These are phyloP conservation scores for Trametes polyzona DNA, from an alignment of 1,284 basidiomycete species.

Conservation along the genomic window DNA sequence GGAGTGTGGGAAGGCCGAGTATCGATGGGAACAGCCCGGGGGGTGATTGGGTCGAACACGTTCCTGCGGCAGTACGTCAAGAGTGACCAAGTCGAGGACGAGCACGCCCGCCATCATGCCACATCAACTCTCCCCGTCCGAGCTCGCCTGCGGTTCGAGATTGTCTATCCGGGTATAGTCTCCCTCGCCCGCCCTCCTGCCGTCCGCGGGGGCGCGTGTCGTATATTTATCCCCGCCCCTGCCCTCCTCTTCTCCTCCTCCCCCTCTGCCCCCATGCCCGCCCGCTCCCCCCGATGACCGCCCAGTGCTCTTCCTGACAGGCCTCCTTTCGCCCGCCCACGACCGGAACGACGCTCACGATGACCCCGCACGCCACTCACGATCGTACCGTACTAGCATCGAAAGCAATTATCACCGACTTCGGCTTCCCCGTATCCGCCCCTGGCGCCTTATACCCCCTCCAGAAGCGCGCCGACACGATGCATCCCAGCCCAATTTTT, in stretches of 20 bases:
- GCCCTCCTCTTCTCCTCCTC: slow-evolving; percentile 4
- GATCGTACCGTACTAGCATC: slow-evolving; percentile 23
- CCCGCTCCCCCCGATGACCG: slow-evolving; percentile 10
- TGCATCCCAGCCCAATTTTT: slow-evolving; percentile 21
- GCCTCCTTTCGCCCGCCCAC: neutral
- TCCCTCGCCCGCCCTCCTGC: neutral
- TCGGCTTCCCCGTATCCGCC: slow-evolving; percentile 20
- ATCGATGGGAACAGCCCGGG: slow-evolving; percentile 24
- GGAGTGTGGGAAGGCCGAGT: neutral
- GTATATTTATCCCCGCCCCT: slow-evolving; percentile 15
- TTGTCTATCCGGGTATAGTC: slow-evolving; percentile 23
- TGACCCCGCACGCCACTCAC: slow-evolving; percentile 24
- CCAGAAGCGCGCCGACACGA: slow-evolving; percentile 12
- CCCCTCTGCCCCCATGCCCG: slow-evolving; percentile 11
- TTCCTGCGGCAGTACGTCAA: slow-evolving; percentile 25
- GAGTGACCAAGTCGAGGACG: slow-evolving; percentile 3
- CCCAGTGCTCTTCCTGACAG: neutral
- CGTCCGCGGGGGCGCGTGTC: no score
- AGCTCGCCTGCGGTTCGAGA: slow-evolving; percentile 1
- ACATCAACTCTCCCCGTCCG: neutral
- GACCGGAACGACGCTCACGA: slow-evolving; percentile 25
- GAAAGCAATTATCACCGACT: slow-evolving; percentile 21
- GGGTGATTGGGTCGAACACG: slow-evolving; percentile 17
- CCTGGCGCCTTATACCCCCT: slow-evolving; percentile 17
- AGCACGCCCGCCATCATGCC: slow-evolving; percentile 10